Percentiles rank a stretch among this genome's conserved stretches.
These are phyloP conservation scores for Chlamydomonas schloesseri DNA, from an alignment of 139 green algal genomes.

Conservation along the genomic window DNA sequence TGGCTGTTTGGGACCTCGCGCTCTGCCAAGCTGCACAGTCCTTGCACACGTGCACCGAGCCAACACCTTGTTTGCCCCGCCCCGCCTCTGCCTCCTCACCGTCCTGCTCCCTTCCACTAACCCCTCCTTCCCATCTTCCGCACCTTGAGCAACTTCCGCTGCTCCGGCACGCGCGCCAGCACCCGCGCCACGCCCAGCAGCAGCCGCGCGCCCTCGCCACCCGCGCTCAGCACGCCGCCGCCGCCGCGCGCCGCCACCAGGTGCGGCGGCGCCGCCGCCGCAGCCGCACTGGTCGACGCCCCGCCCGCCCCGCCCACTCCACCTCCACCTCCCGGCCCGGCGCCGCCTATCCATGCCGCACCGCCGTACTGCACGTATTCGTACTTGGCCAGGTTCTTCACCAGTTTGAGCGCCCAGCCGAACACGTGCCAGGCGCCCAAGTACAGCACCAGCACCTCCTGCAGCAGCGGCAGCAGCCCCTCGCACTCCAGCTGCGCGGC, in stretches of 20 bases:
- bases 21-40: too few species aligned
- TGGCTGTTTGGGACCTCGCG: too few species aligned
- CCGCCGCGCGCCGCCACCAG: background rate
- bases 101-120: background rate
- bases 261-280: background rate
- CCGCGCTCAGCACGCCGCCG: background rate
- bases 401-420: conserved; percentile 47
- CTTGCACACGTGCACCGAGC: background rate
- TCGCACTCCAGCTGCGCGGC: conserved; percentile 45
- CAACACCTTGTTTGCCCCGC: background rate
- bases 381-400: conserved; percentile 56
- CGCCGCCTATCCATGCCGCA: background rate
- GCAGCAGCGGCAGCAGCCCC: conserved; percentile 17
- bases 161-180: conserved; percentile 49
- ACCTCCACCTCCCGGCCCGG: too few species aligned
- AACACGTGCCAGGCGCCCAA: conserved; percentile 53
- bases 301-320: too few species aligned
- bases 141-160: conserved; percentile 61
- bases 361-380: conserved; percentile 15
- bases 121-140: background rate
- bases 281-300: too few species aligned
- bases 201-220: conserved; percentile 41
- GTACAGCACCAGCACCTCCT: conserved; percentile 53
- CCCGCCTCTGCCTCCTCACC: background rate
- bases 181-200: conserved; percentile 55